Percentiles rank a stretch among this genome's conserved stretches.
Evolutionary conservation across 371 early-diverging fungal genomes (phyloP).

Genomic region (Actinomortierella ambigua): DNA sequence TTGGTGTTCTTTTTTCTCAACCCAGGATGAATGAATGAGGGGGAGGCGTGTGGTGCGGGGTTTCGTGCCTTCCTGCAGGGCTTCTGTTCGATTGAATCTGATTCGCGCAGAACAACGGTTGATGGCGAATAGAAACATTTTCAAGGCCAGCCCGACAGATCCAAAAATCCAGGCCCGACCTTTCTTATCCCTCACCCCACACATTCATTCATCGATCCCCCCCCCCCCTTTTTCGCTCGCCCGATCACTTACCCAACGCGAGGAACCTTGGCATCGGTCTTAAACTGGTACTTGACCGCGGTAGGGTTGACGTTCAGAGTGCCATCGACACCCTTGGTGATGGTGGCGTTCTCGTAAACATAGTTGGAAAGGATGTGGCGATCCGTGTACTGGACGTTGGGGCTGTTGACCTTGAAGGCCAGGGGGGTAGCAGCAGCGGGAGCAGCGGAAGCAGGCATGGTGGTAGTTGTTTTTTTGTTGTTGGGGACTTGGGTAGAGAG

Average conservation of each 20-base stretch:
- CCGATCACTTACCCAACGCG: conserved; percentile 70
- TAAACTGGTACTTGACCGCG: conserved; percentile 87
- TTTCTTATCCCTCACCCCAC: background rate
- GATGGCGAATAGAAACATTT: background rate
- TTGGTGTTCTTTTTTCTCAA: too few relatives aligned
- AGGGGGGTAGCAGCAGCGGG: conserved; percentile 50
- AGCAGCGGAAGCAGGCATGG: conserved; percentile 38
- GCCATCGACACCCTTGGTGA: conserved; percentile 71
- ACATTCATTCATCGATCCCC: background rate
- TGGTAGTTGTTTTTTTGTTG: conserved; percentile 14
- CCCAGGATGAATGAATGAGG: too few relatives aligned
- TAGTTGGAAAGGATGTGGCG: conserved; percentile 84
- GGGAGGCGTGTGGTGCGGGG: too few relatives aligned
- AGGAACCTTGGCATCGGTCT: conserved; percentile 83
- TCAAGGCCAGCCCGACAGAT: background rate
- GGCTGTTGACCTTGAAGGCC: conserved; percentile 84
- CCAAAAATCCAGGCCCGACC: too few relatives aligned
- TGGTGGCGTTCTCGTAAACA: conserved; percentile 85
- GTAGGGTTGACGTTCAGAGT: conserved; percentile 80
- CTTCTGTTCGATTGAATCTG: background rate
- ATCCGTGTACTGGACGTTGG: conserved; percentile 87
- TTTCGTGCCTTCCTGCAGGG: too few relatives aligned
- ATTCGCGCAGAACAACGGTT: background rate
- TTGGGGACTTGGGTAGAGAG: conserved; percentile 27
- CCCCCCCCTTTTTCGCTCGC: background rate